A percentile compares a stretch with the other conserved stretches of the same genome.
These are phyloP conservation scores for Zanthoxylum bungeanum DNA, from an alignment of 345 rosid species.

Conservation along the genomic window DNA sequence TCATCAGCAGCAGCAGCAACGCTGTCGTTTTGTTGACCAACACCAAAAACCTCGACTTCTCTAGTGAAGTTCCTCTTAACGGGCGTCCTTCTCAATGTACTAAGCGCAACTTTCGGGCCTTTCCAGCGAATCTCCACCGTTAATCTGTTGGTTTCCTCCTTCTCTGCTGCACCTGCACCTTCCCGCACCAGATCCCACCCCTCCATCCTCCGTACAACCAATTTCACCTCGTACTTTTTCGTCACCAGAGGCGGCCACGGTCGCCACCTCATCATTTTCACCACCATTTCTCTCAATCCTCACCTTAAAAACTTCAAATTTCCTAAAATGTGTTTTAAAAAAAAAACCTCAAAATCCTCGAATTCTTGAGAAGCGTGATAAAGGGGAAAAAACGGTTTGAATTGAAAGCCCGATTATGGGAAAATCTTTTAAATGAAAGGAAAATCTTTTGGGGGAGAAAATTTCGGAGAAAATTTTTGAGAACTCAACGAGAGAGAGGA, in stretches of 20 bases:
- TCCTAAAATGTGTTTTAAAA: too few species aligned
- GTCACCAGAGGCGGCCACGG: constrained; percentile 84
- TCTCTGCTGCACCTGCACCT: constrained; percentile 21
- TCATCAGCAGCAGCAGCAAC: background rate
- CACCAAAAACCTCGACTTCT: constrained; percentile 38
- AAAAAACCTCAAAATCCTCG: constrained; percentile 4
- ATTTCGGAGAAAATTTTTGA: background rate
- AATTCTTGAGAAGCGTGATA: background rate
- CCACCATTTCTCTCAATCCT: constrained; percentile 56
- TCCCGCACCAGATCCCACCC: constrained; percentile 77
- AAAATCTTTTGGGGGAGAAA: background rate
- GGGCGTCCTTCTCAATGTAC: constrained; percentile 63
- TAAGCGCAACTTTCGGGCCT: constrained; percentile 82
- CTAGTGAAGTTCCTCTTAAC: constrained; percentile 85
- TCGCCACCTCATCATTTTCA: constrained; percentile 98
- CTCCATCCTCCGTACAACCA: constrained; percentile 62
- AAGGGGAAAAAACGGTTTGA: background rate
- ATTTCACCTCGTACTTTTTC: constrained; percentile 72
- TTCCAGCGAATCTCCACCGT: constrained; percentile 93
- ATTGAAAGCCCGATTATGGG: background rate
- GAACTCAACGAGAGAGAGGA: background rate
- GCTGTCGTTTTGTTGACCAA: background rate
- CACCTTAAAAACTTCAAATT: too few species aligned
- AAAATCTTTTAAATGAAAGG: background rate
- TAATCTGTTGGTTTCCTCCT: constrained; percentile 33